Evolutionary conservation across 2,329 filamentous ascomycete species (phyloP), one percentile per base, ranked within the genome.

Genomic region (Juglanconis juglandina): DNA sequence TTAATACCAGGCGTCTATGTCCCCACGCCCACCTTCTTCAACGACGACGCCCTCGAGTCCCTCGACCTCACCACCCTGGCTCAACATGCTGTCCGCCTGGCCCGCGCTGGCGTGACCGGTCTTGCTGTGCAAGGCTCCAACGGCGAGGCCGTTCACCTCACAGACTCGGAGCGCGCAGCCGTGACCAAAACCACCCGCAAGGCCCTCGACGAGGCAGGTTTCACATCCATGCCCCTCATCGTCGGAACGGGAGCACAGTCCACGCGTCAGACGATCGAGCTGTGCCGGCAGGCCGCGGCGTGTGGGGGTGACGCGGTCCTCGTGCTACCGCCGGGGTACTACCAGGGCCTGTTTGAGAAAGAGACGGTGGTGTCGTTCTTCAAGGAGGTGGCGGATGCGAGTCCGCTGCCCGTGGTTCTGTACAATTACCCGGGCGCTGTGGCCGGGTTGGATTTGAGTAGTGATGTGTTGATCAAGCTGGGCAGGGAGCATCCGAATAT

Each of bases 291-390:
- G 68, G 86, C 87, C 11, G 78, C 81, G 42, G 77, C 78, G 6
- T 78, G 83, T 32, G 88, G 88, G 54, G 87, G 85, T 65, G 87
- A 89, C 67, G 87, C 86, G 67, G 86, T 85, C 4, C 77, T 91
- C 57, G 78, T 90, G 1, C 80, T 90, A 3, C 87, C 88, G 7
- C 87, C 88, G 17, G 83, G 81, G 39, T 91, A 90, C 73, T 90
- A 89, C 74, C 80, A 84, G 62, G 73, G 80, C 4, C 74, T 87
- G 24, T 81, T 88, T 67, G 80, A 74, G 52, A 74, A 77, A 35
- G 80, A 82, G 9, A 80, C 79, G 6, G 73, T 89, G 42, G 74
- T 82, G 53, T 77, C 80, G 50, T 88, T 85, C 72, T 90, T 88
- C 76, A 75, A 74, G 42, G 77, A 82, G 53, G 83, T 87, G 13